Conservation (phyloP, 495 filamentous ascomycete species). For the Penicillium ochrochloron region DNA sequence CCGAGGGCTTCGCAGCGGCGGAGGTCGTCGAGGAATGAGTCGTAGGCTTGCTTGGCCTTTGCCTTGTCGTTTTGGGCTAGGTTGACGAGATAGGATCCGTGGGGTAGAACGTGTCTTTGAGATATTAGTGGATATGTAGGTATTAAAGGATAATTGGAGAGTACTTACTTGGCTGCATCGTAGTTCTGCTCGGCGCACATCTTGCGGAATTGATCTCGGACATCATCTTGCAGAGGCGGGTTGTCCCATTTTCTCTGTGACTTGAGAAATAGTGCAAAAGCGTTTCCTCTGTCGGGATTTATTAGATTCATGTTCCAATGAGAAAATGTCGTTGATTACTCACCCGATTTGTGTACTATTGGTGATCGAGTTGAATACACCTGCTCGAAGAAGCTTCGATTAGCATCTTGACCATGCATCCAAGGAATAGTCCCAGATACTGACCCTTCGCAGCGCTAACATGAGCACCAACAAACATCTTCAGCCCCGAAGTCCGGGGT, state of each 20-base stretch:
- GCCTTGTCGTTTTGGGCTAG: conserved; percentile 79
- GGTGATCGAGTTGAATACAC: conserved; percentile 84
- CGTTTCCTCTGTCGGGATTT: conserved; percentile 66
- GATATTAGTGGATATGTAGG: conserved; percentile 7
- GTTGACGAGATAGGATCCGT: conserved; percentile 96
- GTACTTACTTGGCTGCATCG: conserved; percentile 60
- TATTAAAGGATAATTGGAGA: background rate
- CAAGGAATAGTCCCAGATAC: conserved; percentile 4
- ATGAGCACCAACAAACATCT: conserved; percentile 90
- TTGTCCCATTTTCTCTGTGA: conserved; percentile 95
- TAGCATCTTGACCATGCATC: conserved; percentile 5
- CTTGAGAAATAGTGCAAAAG: conserved; percentile 93
- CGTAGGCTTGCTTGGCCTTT: conserved; percentile 86
- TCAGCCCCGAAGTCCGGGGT: conserved; percentile 67
- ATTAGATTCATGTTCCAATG: conserved; percentile 17
- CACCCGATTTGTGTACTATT: conserved; percentile 79
- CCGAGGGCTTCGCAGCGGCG: conserved; percentile 85
- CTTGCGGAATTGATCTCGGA: conserved; percentile 66
- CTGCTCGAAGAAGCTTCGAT: conserved; percentile 38
- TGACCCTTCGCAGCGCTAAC: conserved; percentile 85
- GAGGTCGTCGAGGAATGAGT: conserved; percentile 86
- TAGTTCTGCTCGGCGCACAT: conserved; percentile 72
- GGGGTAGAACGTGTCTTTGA: conserved; percentile 74
- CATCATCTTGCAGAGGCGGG: conserved; percentile 71
- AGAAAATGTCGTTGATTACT: background rate